These are phyloP conservation scores for Fragaria iinumae DNA, from an alignment of 306 rosid species.

Conservation along the genomic window DNA sequence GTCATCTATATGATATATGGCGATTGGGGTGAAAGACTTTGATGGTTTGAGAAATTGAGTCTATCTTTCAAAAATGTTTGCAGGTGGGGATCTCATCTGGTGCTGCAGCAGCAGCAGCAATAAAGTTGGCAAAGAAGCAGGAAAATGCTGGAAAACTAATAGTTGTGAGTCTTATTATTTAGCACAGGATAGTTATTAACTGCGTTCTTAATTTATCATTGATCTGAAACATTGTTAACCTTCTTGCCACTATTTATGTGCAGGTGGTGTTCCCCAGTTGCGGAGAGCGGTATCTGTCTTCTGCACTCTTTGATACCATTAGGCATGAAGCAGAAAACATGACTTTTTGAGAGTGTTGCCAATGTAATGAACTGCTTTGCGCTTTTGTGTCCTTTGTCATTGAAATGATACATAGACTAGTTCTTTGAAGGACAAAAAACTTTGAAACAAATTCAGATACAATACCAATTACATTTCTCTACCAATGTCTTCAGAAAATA, in stretches of 20 bases:
- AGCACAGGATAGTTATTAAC: neutral
- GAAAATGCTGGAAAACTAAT: constrained; percentile 80
- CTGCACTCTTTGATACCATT: constrained; percentile 38
- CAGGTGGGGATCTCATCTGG: constrained; percentile 89
- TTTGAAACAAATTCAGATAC: too few relatives aligned
- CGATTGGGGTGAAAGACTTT: too few relatives aligned
- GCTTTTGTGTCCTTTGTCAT: neutral
- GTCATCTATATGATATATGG: neutral
- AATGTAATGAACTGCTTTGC: neutral
- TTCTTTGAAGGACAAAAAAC: too few relatives aligned
- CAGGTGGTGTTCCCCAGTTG: constrained; percentile 67
- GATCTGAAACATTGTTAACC: neutral
- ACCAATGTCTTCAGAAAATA: too few relatives aligned
- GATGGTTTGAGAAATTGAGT: neutral
- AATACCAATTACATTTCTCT: too few relatives aligned
- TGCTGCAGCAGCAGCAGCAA: constrained; percentile 71
- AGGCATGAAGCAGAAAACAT: constrained; percentile 62
- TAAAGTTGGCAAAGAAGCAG: constrained; percentile 61
- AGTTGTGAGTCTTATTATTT: constrained; percentile 38
- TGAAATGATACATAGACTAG: neutral
- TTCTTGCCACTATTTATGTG: neutral
- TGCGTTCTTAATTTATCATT: neutral
- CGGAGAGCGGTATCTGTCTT: constrained; percentile 60
- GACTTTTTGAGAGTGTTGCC: constrained; percentile 19
- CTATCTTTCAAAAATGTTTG: constrained; percentile 19